These are phyloP conservation scores for Paracamarosporium sp. DNA, from an alignment of 2,329 filamentous ascomycete species.

Conservation along the genomic window DNA sequence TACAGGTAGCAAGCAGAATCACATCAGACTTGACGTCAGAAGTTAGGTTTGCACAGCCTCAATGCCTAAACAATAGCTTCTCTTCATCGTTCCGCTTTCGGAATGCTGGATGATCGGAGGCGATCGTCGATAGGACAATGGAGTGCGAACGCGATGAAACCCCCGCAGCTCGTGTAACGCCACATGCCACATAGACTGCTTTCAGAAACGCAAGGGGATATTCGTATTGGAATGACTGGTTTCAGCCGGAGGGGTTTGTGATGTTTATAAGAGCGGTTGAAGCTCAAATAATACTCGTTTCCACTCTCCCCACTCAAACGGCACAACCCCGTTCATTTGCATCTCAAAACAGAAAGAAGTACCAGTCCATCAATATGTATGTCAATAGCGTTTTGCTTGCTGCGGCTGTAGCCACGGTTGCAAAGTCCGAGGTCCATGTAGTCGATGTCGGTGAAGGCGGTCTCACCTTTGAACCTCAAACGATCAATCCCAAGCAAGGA, in stretches of 20 bases:
- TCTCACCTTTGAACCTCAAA: constrained; percentile 8
- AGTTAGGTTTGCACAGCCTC: constrained; percentile 7
- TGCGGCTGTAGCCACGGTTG: neutral
- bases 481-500: constrained; percentile 5
- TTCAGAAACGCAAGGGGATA: neutral
- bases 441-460: constrained; percentile 12
- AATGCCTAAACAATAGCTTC: neutral
- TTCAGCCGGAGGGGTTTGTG: neutral
- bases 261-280: neutral
- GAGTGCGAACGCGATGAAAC: neutral
- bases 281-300: neutral
- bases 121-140: neutral
- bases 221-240: neutral
- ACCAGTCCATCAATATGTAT: neutral
- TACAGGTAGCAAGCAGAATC: neutral
- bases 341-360: neutral
- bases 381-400: neutral
- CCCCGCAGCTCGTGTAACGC: constrained; percentile 4
- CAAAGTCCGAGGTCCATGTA: constrained; percentile 2
- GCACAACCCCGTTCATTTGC: neutral
- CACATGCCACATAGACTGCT: neutral
- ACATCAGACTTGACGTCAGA: too few species aligned
- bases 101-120: neutral
- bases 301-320: neutral
- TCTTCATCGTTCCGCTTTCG: neutral